Percentiles rank a stretch among this genome's conserved stretches.
Conservation (phyloP, 768 basidiomycete species). For the Rhizopogon sp. region DNA sequence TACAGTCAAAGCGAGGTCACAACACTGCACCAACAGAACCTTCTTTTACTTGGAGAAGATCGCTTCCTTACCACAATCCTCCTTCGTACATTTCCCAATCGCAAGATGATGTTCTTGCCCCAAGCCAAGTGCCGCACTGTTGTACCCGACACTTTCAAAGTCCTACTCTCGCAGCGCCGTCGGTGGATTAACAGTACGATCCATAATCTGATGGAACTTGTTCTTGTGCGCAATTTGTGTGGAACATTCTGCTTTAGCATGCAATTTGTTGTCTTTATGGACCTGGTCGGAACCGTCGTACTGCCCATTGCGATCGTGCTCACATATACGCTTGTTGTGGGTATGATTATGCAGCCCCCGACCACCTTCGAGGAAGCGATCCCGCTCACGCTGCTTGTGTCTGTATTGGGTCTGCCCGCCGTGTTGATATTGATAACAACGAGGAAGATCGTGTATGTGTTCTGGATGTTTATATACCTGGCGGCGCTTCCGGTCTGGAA, state of each 20-base stretch:
- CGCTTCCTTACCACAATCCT: slow-evolving; percentile 97
- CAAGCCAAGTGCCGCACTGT: slow-evolving; percentile 94
- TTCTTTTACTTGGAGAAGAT: slow-evolving; percentile 95
- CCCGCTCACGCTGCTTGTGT: slow-evolving; percentile 81
- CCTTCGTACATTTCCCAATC: slow-evolving; percentile 92
- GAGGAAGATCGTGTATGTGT: slow-evolving; percentile 89
- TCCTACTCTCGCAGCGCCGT: slow-evolving; percentile 93
- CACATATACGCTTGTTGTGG: slow-evolving; percentile 84
- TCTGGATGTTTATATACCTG: slow-evolving; percentile 98
- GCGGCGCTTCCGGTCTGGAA: slow-evolving; percentile 95
- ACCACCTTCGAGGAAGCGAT: slow-evolving; percentile 88
- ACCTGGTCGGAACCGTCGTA: slow-evolving; percentile 86
- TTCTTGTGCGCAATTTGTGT: slow-evolving; percentile 93
- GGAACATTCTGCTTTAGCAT: slow-evolving; percentile 99
- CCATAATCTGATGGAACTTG: slow-evolving; percentile 98
- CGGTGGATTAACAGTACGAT: slow-evolving; percentile 99
- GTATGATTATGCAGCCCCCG: slow-evolving; percentile 77
- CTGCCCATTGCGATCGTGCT: slow-evolving; percentile 90
- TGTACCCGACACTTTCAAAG: slow-evolving; percentile 90
- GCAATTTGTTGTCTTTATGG: slow-evolving; percentile 99
- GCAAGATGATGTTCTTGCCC: slow-evolving; percentile 99
- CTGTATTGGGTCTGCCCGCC: slow-evolving; percentile 91
- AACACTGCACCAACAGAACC: slow-evolving; percentile 96
- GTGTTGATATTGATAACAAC: slow-evolving; percentile 92
- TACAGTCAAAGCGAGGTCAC: slow-evolving; percentile 93